Evolutionary conservation across 352 stramenopile genomes (phyloP).

Genomic region (Globisporangium takayamanum): DNA sequence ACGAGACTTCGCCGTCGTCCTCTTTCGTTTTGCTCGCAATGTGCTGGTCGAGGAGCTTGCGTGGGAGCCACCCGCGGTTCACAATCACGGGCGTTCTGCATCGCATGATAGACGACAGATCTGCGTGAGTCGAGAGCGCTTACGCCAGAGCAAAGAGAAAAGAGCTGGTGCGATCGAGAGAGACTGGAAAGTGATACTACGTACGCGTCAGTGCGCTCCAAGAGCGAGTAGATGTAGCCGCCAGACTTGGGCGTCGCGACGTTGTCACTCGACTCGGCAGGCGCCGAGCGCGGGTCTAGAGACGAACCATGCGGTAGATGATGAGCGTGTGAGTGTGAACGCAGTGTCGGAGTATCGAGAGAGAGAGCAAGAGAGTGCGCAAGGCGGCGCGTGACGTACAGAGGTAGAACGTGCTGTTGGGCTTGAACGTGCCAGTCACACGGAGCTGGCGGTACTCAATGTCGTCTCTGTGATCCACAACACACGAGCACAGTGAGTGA

Average conservation of each 20-base stretch:
- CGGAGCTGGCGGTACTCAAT: slow-evolving; percentile 77
- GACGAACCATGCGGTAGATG: not conserved
- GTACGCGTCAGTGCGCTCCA: slow-evolving; percentile 64
- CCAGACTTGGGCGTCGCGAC: slow-evolving; percentile 76
- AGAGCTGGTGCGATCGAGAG: not conserved
- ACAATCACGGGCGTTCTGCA: slow-evolving; percentile 75
- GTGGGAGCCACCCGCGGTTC: slow-evolving; percentile 78
- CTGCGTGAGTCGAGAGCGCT: not conserved
- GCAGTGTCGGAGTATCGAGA: not conserved
- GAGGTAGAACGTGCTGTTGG: slow-evolving; percentile 72
- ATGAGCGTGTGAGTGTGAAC: not conserved
- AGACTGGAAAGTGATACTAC: slow-evolving; percentile 2
- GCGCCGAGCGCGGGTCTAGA: slow-evolving; percentile 73
- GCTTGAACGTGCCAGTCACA: slow-evolving; percentile 60
- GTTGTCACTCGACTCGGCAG: slow-evolving; percentile 67
- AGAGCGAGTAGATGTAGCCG: slow-evolving; percentile 81
- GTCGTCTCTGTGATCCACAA: slow-evolving; percentile 35
- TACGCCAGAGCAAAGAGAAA: too few species aligned
- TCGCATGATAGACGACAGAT: not conserved
- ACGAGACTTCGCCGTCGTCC: slow-evolving; percentile 36
- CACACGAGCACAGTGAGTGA: not conserved
- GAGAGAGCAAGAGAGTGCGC: not conserved
- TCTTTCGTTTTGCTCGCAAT: slow-evolving; percentile 56
- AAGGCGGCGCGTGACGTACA: slow-evolving; percentile 27
- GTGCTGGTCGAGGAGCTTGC: slow-evolving; percentile 66